Conservation (phyloP, 371 early-diverging fungal genomes). For the Capillidium heterosporum region DNA sequence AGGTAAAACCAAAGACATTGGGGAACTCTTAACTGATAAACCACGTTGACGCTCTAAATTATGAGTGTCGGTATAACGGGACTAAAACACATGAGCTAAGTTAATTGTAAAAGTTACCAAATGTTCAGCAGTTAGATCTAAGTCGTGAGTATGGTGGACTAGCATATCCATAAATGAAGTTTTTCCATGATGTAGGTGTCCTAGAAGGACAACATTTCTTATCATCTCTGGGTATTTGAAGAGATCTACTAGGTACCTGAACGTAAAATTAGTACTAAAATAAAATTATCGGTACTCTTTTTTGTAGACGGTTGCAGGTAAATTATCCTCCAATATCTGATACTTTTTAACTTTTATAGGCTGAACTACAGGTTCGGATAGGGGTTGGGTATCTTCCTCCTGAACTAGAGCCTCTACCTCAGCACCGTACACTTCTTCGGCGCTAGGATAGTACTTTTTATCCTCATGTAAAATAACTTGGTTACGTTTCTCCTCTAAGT, state of each 20-base stretch:
- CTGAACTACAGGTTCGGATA: slow-evolving; percentile 86
- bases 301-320: slow-evolving; percentile 64
- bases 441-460: slow-evolving; percentile 92
- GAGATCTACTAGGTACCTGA: slow-evolving; percentile 76
- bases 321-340: slow-evolving; percentile 59
- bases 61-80: slow-evolving; percentile 86
- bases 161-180: slow-evolving; percentile 86
- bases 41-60: slow-evolving; percentile 80
- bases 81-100: slow-evolving; percentile 13
- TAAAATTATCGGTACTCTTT: slow-evolving; percentile 42
- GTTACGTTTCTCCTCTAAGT: slow-evolving; percentile 35
- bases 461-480: slow-evolving; percentile 92
- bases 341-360: slow-evolving; percentile 75
- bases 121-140: slow-evolving; percentile 34
- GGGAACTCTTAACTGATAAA: slow-evolving; percentile 77
- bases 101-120: slow-evolving; percentile 13
- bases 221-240: slow-evolving; percentile 60
- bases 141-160: slow-evolving; percentile 67
- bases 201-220: slow-evolving; percentile 80
- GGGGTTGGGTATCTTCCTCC: slow-evolving; percentile 94
- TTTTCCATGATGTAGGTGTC: slow-evolving; percentile 95
- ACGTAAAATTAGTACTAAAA: not conserved
- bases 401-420: slow-evolving; percentile 92
- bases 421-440: slow-evolving; percentile 91
- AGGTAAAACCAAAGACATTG: slow-evolving; percentile 80